Evolutionary conservation across 345 rosid species (phyloP), one percentile per base, ranked within the genome.

Genomic region (Populus deltoides): DNA sequence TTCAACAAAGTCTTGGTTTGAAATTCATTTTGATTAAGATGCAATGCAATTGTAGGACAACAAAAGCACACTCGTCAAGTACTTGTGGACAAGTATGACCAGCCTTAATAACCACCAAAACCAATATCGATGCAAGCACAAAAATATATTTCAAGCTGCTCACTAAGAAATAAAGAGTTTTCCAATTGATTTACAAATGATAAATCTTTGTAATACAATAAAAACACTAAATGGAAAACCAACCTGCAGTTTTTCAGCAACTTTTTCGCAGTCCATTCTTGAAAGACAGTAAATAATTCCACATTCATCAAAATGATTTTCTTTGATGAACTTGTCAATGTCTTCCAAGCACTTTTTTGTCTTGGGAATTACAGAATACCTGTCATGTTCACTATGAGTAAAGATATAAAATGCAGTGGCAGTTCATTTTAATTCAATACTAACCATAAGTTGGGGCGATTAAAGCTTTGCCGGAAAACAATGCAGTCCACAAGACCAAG

Each of bases 281-380:
- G 99, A 96, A 81, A 96, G 97, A 83, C 99, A 96, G 86, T 96
- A 96, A 86, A 96, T 86, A 77, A 96, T 96, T 83, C 99, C 99
- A 78, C 99, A 93, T 85, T 96, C 99, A 80, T 96, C 97, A 82
- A 87, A 89, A 86, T 96, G 99, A 72, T 86, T 91, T 80, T 92
- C 93, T 81, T 80, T 93, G 69, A 96, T 91, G 81, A 96, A 93
- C 87, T 89, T 90, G 88, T 96, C 93, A 17, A 96, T 96, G 74
- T 96, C 99, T 70, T 93, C 97, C 76, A 96, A 66, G 73, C 97
- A 92, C 83, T 93, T 96, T 78, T 93, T 93, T 31, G 97, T 89
- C 86, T 96, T 96, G 73, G 98, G 92, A 77, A 91, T 87, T 70
- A 92, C 92, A 7, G 89, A 87, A 80, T 91, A 93, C 93, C 99